These are phyloP conservation scores for Colletotrichum sp. DNA, from an alignment of 2,329 filamentous ascomycete genomes.

Conservation along the genomic window DNA sequence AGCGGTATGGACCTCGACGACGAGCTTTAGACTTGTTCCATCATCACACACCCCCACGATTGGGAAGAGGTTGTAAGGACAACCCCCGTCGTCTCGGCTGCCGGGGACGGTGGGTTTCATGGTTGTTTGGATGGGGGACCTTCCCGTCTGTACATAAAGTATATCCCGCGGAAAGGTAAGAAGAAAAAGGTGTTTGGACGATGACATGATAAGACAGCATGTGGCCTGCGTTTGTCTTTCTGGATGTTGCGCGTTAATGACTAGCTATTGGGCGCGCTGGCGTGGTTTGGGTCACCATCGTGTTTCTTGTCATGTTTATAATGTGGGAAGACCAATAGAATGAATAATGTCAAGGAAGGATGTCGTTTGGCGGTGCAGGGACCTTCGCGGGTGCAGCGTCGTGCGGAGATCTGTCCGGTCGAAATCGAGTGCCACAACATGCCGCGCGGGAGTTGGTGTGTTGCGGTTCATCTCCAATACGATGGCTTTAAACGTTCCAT, in stretches of 20 bases:
- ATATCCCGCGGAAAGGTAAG: neutral
- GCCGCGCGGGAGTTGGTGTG: neutral
- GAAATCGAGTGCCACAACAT: neutral
- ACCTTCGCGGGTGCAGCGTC: neutral
- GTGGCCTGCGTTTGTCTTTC: conserved; percentile 6
- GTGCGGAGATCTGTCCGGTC: neutral
- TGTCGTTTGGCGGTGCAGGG: neutral
- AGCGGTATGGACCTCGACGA: conserved; percentile 63
- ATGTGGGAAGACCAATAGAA: neutral
- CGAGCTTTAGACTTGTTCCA: conserved; percentile 2
- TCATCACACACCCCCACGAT: neutral
- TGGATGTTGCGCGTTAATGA: conserved; percentile 1
- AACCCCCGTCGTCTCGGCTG: neutral
- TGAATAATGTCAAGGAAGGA: neutral
- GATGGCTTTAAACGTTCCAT: neutral
- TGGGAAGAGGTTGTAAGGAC: neutral
- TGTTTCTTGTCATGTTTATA: conserved; percentile 9
- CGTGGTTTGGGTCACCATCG: neutral
- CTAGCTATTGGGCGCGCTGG: conserved; percentile 2
- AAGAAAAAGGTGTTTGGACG: conserved; percentile 8
- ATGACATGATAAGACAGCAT: conserved; percentile 3
- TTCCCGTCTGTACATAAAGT: neutral
- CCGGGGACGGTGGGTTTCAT: neutral
- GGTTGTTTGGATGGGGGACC: conserved; percentile 8
- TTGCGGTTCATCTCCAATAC: neutral